phyloP scores from a whole-genome alignment of 495 filamentous ascomycete genomes.

The Lindgomyces ingoldianus region DNA sequence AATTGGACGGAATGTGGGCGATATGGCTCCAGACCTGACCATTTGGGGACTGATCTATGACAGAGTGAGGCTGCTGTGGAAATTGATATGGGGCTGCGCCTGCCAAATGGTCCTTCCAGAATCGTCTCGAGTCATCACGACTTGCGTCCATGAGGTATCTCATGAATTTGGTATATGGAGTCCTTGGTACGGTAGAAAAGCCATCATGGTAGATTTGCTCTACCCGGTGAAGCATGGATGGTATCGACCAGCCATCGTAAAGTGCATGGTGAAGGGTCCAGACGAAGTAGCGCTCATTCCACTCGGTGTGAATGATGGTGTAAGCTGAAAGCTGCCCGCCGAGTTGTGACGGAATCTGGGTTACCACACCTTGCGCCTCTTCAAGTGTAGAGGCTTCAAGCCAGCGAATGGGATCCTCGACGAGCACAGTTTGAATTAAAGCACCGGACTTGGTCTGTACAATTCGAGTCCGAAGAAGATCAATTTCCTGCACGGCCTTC shows the following conservation, averaged over 20 bases:
- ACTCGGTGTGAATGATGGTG: constrained; percentile 20
- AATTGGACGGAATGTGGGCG: constrained; percentile 8
- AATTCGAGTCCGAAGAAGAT: constrained; percentile 50
- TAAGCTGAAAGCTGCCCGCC: constrained; percentile 24
- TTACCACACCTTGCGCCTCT: constrained; percentile 14
- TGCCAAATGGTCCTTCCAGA: constrained; percentile 25
- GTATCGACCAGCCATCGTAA: constrained; percentile 42
- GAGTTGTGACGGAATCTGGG: constrained; percentile 6
- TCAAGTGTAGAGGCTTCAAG: constrained; percentile 9
- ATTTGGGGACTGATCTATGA: neutral
- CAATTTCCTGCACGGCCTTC: constrained; percentile 38
- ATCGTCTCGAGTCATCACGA: constrained; percentile 7
- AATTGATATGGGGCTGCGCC: constrained; percentile 26
- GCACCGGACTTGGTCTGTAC: constrained; percentile 35
- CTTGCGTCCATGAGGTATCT: constrained; percentile 27
- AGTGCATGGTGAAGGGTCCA: constrained; percentile 43
- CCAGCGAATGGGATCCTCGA: constrained; percentile 33
- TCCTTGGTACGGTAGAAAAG: constrained; percentile 11
- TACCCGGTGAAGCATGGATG: constrained; percentile 25
- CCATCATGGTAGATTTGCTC: constrained; percentile 31
- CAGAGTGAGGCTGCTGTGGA: constrained; percentile 13
- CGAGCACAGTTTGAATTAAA: constrained; percentile 34
- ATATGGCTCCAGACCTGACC: constrained; percentile 17
- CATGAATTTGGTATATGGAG: constrained; percentile 35
- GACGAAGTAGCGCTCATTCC: constrained; percentile 35